Evolutionary conservation across 176 grass and related monocot genomes (phyloP), one percentile per base, ranked within the genome.

Genomic region (Microstegium vimineum): DNA sequence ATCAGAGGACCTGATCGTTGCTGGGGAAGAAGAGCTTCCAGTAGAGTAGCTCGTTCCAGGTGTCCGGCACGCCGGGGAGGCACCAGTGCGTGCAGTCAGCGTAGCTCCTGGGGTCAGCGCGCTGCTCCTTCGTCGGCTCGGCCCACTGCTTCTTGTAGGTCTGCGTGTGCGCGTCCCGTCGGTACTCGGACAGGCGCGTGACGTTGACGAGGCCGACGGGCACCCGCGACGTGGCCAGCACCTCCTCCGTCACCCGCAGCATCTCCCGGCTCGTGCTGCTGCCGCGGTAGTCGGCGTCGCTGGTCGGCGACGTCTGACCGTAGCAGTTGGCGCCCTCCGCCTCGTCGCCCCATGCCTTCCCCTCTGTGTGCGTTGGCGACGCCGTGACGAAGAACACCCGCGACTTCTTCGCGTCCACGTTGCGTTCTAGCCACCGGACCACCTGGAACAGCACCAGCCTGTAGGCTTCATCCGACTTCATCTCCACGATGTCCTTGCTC

Each of bases 31-130:
- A 89, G 62, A 94, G 84, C 62, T 91, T 91, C 68, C 83, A 86
- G 73, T 87, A 90, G 25, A 97, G 75, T 65, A 97, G 86, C 75
- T 97, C 89, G 74, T 94, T 94, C 91, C 91, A 97, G 0, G 94
- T 92, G 77, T 97, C 94, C 1, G 82, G 91, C 26, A 97, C 77
- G 46, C 91, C 91, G 30, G 91, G 94, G 34, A 91, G 83, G 82
- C 94, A 94, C 94, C 94, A 93, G 83, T 96, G 86, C 8, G 89
- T 85, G 83, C 90, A 96, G 77, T 93, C 90, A 32, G 93, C 80
- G 78, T 89, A 90, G 80, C 83, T 90, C 74, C 47, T 74, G 27
- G 93, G 90, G 73, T 90, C 77, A 8, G 79, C 83, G 70, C 76
- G 47, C 85, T 88, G 87, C 85, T 90, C 82, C 22, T 57, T 10